phyloP scores from a whole-genome alignment of 768 basidiomycete species.

The Phanerochaete carnosa region DNA sequence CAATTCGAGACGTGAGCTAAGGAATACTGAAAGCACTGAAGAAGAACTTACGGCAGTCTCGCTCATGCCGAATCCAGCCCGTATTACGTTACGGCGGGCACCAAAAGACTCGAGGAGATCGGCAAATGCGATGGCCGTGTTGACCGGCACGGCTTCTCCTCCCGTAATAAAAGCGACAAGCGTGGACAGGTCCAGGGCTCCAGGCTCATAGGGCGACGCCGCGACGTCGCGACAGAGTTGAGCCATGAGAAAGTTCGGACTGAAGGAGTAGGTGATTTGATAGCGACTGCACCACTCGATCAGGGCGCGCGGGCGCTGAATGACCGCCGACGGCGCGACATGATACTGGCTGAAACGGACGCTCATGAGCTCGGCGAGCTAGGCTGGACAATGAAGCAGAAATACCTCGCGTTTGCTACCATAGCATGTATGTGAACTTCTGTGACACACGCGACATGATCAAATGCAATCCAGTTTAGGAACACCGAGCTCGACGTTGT shows the following conservation, averaged over 20 bases:
- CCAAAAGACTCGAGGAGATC: too few species aligned
- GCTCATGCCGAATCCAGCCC: constrained; percentile 42
- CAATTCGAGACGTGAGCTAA: neutral
- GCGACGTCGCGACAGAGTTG: too few species aligned
- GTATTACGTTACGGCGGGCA: constrained; percentile 26
- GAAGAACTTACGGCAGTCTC: constrained; percentile 38
- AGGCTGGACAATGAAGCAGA: constrained; percentile 15
- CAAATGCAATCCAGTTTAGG: constrained; percentile 47
- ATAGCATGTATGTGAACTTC: constrained; percentile 40
- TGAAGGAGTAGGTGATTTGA: constrained; percentile 34
- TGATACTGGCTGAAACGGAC: constrained; percentile 38
- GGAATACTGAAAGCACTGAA: neutral
- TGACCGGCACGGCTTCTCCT: constrained; percentile 39
- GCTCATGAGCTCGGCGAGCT: constrained; percentile 18
- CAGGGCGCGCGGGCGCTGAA: constrained; percentile 15
- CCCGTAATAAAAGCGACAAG: constrained; percentile 38
- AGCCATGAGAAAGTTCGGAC: constrained; percentile 41
- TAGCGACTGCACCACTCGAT: constrained; percentile 31
- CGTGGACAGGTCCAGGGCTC: constrained; percentile 32
- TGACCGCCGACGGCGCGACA: constrained; percentile 26
- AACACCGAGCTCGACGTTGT: constrained; percentile 18
- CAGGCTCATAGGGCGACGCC: constrained; percentile 19
- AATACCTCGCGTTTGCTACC: constrained; percentile 27
- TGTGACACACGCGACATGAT: constrained; percentile 42
- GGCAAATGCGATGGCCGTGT: constrained; percentile 35